These are phyloP conservation scores for Ulota crispa DNA, from an alignment of 225 moss, liverwort and hornwort species.

Conservation along the genomic window DNA sequence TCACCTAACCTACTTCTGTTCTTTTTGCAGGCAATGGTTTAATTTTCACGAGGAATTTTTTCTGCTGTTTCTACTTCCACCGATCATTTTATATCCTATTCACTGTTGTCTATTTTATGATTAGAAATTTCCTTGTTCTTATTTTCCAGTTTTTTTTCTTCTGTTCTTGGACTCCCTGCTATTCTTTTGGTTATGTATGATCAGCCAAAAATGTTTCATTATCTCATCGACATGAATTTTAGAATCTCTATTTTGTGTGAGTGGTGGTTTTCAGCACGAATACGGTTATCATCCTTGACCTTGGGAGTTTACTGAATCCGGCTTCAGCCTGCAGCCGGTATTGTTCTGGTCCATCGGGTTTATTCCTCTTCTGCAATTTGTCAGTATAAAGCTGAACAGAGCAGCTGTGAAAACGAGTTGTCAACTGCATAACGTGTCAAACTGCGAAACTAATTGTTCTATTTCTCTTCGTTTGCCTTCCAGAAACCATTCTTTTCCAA, in stretches of 20 bases:
- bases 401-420: neutral
- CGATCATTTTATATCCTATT: slow-evolving; percentile 95
- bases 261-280: slow-evolving; percentile 5
- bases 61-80: slow-evolving; percentile 91
- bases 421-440: neutral
- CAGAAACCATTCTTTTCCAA: slow-evolving; percentile 99
- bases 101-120: slow-evolving; percentile 19
- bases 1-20: slow-evolving; percentile 12
- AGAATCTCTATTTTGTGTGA: slow-evolving; percentile 14
- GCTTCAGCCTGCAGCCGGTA: slow-evolving; percentile 91
- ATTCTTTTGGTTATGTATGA: neutral
- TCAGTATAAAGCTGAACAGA: neutral
- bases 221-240: neutral
- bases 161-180: neutral
- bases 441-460: neutral
- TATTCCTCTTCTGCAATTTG: neutral
- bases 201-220: neutral
- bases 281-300: slow-evolving; percentile 54
- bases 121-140: neutral
- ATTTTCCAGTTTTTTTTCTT: neutral
- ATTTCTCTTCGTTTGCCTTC: slow-evolving; percentile 16
- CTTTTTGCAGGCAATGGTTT: slow-evolving; percentile 84
- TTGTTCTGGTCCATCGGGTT: slow-evolving; percentile 5
- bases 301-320: slow-evolving; percentile 63
- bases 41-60: slow-evolving; percentile 99